phyloP scores from a whole-genome alignment of 2,329 filamentous ascomycete species.

The Fusarium nisikadoi region DNA sequence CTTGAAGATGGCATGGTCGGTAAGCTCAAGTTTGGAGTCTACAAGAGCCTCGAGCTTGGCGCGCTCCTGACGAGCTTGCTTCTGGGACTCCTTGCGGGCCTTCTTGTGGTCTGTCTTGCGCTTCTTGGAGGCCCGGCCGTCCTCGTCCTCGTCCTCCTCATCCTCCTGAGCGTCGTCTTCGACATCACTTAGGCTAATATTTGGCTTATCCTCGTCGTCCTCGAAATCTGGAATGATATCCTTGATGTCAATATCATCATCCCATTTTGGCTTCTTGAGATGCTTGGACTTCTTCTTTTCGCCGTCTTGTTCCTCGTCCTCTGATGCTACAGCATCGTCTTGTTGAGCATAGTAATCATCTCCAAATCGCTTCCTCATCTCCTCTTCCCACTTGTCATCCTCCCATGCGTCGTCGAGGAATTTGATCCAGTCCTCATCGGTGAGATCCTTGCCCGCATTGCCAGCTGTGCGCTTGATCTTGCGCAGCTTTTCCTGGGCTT shows the following conservation, averaged over 20 bases:
- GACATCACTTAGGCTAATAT: constrained; percentile 63
- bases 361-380: constrained; percentile 89
- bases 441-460: constrained; percentile 70
- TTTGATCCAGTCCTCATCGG: constrained; percentile 83
- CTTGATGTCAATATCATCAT: constrained; percentile 97
- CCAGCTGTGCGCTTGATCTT: constrained; percentile 93
- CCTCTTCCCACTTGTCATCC: constrained; percentile 86
- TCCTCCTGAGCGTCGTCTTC: constrained; percentile 51
- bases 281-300: constrained; percentile 58
- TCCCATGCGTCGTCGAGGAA: constrained; percentile 92
- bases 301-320: constrained; percentile 69
- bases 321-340: constrained; percentile 72
- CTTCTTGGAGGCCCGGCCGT: constrained; percentile 63
- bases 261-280: constrained; percentile 77
- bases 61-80: constrained; percentile 81
- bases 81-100: constrained; percentile 69
- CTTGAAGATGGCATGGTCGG: constrained; percentile 69
- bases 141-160: constrained; percentile 55
- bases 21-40: constrained; percentile 81
- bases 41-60: constrained; percentile 87
- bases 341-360: constrained; percentile 89
- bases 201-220: constrained; percentile 66
- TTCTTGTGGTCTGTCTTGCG: constrained; percentile 71
- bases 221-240: constrained; percentile 90
- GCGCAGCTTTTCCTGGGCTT: constrained; percentile 85